Evolutionary conservation across 1,139 yeast species (phyloP).

Genomic region (Candida frijolesensis): DNA sequence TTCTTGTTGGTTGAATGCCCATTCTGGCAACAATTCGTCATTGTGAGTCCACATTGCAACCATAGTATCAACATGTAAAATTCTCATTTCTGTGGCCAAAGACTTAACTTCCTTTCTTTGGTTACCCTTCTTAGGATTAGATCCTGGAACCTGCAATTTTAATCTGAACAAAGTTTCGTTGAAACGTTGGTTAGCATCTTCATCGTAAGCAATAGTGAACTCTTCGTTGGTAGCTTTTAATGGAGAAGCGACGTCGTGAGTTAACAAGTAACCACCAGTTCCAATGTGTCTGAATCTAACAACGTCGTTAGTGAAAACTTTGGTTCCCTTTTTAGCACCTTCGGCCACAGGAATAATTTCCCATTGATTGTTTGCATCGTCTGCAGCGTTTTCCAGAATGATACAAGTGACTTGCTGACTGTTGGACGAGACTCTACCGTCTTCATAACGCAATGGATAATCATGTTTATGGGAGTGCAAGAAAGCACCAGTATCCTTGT

Average conservation of each 20-base stretch:
- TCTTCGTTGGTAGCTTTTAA: slow-evolving; percentile 88
- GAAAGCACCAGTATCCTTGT: slow-evolving; percentile 71
- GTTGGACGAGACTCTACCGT: slow-evolving; percentile 92
- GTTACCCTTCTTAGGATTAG: slow-evolving; percentile 39
- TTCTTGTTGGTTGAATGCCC: slow-evolving; percentile 93
- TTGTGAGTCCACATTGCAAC: slow-evolving; percentile 97
- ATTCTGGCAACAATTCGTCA: slow-evolving; percentile 81
- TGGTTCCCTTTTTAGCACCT: slow-evolving; percentile 33
- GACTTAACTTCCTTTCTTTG: slow-evolving; percentile 61
- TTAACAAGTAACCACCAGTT: slow-evolving; percentile 75
- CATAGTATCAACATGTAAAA: slow-evolving; percentile 81
- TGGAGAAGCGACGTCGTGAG: slow-evolving; percentile 99
- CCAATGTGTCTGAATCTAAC: slow-evolving; percentile 81
- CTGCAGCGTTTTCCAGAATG: slow-evolving; percentile 40
- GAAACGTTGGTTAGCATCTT: slow-evolving; percentile 47
- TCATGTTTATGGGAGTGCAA: slow-evolving; percentile 76
- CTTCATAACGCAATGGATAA: slow-evolving; percentile 93
- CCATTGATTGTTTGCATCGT: slow-evolving; percentile 81
- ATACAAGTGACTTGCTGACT: slow-evolving; percentile 93
- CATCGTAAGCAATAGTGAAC: slow-evolving; percentile 71
- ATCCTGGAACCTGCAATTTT: slow-evolving; percentile 46
- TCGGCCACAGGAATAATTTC: slow-evolving; percentile 68
- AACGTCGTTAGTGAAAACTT: slow-evolving; percentile 57
- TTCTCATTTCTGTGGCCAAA: slow-evolving; percentile 64
- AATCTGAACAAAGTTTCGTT: slow-evolving; percentile 81